Conservation (phyloP, 169 alveolate genomes). For the Plasmodium coatneyi region DNA sequence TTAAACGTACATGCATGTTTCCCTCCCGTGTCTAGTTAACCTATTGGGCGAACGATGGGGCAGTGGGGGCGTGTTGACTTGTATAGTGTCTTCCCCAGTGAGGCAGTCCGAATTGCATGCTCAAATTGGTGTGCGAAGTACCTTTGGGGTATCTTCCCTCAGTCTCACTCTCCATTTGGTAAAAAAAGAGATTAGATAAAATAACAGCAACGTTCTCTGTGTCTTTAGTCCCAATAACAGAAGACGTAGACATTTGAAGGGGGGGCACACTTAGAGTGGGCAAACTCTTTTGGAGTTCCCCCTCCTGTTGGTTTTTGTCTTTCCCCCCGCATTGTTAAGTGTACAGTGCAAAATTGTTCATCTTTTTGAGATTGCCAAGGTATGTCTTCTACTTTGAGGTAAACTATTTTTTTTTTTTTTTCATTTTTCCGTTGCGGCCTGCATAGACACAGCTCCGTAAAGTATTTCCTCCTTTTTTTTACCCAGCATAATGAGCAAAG, state of each 20-base stretch:
- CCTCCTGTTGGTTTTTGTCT: neutral
- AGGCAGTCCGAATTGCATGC: neutral
- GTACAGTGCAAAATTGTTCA: no score
- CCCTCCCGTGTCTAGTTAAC: neutral
- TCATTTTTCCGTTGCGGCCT: neutral
- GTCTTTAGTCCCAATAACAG: neutral
- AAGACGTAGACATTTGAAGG: neutral
- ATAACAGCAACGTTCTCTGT: neutral
- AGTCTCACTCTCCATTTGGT: neutral
- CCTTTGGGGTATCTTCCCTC: neutral
- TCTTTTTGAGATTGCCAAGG: neutral
- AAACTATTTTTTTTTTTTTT: neutral
- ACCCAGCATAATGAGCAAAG: constrained; percentile 40
- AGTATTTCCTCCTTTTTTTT: no score
- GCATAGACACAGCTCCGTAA: no score
- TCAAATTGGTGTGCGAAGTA: neutral
- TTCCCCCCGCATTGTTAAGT: neutral
- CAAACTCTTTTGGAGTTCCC: no score
- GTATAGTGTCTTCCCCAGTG: neutral
- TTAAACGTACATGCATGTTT: neutral
- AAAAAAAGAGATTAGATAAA: neutral
- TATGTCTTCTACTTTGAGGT: neutral
- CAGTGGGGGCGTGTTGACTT: neutral
- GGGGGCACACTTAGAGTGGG: neutral
- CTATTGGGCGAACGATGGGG: neutral